Conservation (phyloP, 768 basidiomycete species). For the Termitomyces titanicus region DNA sequence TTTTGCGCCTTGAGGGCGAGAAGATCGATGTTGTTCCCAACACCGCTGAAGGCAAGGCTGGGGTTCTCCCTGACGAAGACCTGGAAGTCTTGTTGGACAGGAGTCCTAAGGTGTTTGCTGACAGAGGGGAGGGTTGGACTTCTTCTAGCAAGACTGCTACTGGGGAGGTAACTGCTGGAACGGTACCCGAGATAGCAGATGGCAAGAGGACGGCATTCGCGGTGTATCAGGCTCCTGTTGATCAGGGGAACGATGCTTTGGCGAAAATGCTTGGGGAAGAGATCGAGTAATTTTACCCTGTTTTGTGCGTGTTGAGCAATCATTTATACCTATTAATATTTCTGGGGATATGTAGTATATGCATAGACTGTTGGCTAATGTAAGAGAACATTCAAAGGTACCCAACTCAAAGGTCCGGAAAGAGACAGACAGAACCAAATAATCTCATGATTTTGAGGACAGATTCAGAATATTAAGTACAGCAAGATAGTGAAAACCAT, state of each 20-base stretch:
- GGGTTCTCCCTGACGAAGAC: constrained; percentile 80
- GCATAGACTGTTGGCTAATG: no score
- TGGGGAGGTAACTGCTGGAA: constrained; percentile 3
- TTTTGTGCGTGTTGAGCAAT: not conserved
- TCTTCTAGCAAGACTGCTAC: constrained; percentile 29
- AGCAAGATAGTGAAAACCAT: no score
- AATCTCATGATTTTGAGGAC: no score
- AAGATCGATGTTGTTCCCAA: constrained; percentile 83
- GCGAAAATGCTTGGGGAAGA: constrained; percentile 65
- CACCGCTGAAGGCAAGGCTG: constrained; percentile 63
- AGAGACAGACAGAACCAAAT: no score
- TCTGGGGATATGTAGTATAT: no score
- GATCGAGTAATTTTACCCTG: constrained; percentile 5
- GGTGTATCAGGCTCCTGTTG: constrained; percentile 66
- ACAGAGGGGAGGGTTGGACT: constrained; percentile 72
- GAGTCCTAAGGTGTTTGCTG: constrained; percentile 65
- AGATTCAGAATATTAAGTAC: no score
- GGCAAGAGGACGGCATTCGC: constrained; percentile 63
- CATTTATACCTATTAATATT: no score
- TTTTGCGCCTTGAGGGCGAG: constrained; percentile 82
- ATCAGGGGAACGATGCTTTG: constrained; percentile 64
- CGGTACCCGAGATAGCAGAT: constrained; percentile 1
- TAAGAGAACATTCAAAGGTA: no score
- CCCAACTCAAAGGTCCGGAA: no score
- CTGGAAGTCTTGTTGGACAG: constrained; percentile 80